These are phyloP conservation scores for Arthromyces matolae DNA, from an alignment of 768 basidiomycete species.

Conservation along the genomic window DNA sequence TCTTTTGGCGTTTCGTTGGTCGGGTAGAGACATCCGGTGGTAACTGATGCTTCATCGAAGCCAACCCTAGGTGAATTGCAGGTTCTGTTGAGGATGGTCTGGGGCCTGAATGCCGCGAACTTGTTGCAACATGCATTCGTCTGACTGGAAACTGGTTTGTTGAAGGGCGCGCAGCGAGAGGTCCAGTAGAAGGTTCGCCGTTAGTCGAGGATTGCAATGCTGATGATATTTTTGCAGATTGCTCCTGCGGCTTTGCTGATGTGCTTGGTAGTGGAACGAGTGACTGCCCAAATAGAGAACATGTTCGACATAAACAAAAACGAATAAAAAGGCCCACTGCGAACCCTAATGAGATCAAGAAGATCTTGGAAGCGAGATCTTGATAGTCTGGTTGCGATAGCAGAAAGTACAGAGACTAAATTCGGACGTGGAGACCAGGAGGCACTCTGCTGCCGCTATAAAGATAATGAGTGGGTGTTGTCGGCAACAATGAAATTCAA, in stretches of 20 bases:
- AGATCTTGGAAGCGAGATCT: constrained; percentile 27
- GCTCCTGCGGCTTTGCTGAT: constrained; percentile 8
- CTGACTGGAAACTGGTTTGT: constrained; percentile 10
- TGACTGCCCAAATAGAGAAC: constrained; percentile 43
- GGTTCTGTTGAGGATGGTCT: background rate
- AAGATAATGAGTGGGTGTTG: background rate
- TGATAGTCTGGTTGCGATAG: constrained; percentile 24
- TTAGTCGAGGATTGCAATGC: constrained; percentile 3
- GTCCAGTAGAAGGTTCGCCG: constrained; percentile 1
- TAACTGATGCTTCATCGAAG: constrained; percentile 11
- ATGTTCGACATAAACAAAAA: constrained; percentile 36
- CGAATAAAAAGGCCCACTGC: constrained; percentile 42
- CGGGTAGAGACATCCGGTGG: constrained; percentile 28
- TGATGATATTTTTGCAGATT: background rate
- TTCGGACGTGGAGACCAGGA: constrained; percentile 43
- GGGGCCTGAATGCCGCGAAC: constrained; percentile 4
- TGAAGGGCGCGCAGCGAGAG: constrained; percentile 7
- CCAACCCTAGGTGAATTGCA: constrained; percentile 2
- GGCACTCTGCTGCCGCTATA: constrained; percentile 38
- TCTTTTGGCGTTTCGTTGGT: constrained; percentile 33
- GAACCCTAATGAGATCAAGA: constrained; percentile 52
- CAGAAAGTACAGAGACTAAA: constrained; percentile 32
- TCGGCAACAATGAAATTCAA: no score
- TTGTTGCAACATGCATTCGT: constrained; percentile 13
- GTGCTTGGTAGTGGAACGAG: constrained; percentile 22